Evolutionary conservation across 768 basidiomycete species (phyloP).

Genomic region (Rhodotorula sphaerocarpa): DNA sequence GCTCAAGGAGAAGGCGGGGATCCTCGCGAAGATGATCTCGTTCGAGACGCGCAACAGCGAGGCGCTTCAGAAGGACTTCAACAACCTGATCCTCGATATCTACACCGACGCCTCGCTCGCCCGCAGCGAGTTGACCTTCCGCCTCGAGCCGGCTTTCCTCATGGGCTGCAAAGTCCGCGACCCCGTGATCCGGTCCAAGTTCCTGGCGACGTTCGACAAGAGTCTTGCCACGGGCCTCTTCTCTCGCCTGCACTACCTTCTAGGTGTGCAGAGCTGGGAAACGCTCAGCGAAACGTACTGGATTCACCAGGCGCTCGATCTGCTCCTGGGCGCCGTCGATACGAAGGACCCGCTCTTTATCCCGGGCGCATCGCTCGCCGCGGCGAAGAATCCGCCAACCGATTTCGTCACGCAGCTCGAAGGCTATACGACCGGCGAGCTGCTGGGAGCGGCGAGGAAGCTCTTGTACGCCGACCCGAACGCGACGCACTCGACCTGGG

Average conservation of each 20-base stretch:
- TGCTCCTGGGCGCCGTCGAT: constrained; percentile 68
- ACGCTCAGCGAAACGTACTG: constrained; percentile 83
- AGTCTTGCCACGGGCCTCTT: constrained; percentile 76
- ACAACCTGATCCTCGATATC: constrained; percentile 85
- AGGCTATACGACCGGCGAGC: constrained; percentile 43
- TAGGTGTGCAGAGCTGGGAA: constrained; percentile 94
- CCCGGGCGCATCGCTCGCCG: constrained; percentile 40
- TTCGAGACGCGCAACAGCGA: constrained; percentile 63
- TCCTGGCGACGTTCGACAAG: constrained; percentile 80
- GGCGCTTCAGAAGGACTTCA: constrained; percentile 68
- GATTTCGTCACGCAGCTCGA: constrained; percentile 31
- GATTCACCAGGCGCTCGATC: constrained; percentile 82
- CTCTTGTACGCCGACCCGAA: constrained; percentile 71
- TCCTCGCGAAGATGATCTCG: constrained; percentile 74
- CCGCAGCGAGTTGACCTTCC: constrained; percentile 84
- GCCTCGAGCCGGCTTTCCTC: constrained; percentile 85
- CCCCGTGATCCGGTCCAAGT: constrained; percentile 64
- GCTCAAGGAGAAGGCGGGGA: constrained; percentile 86
- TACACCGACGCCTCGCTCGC: constrained; percentile 78
- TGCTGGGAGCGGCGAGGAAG: constrained; percentile 71
- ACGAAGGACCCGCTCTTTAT: constrained; percentile 40
- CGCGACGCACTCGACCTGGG: constrained; percentile 73
- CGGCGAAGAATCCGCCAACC: constrained; percentile 29
- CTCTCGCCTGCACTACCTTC: constrained; percentile 74
- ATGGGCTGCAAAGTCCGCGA: constrained; percentile 82